Conservation (phyloP, 2,329 filamentous ascomycete species). For the Ascosphaera aggregata region DNA sequence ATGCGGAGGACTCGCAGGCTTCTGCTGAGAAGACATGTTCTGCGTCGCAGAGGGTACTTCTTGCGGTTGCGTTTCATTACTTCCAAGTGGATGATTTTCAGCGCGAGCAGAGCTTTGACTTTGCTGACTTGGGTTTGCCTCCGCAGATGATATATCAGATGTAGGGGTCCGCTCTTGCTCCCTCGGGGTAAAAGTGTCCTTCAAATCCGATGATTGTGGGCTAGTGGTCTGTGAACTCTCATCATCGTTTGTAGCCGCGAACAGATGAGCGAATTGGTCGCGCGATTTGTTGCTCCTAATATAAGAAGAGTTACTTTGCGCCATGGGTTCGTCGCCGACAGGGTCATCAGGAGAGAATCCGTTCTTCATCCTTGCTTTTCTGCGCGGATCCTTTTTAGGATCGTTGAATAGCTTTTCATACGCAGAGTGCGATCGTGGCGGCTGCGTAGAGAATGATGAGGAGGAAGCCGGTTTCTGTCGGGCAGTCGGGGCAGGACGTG, state of each 20-base stretch:
- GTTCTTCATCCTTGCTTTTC: conserved; percentile 21
- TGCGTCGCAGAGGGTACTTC: no score
- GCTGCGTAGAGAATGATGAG: background rate
- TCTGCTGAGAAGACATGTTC: no score
- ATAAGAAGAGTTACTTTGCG: conserved; percentile 28
- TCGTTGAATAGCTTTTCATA: conserved; percentile 16
- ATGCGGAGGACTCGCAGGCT: no score
- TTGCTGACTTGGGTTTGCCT: no score
- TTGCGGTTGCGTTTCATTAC: no score
- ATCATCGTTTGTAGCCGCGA: conserved; percentile 30
- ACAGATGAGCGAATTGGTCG: conserved; percentile 9
- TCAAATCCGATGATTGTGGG: no score
- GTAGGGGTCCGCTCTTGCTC: no score
- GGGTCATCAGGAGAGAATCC: conserved; percentile 35
- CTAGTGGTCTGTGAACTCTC: no score
- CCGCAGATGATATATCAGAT: no score
- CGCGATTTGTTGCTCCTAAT: background rate
- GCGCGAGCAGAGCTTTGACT: no score
- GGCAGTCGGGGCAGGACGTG: background rate
- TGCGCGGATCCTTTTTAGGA: conserved; percentile 16
- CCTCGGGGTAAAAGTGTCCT: no score
- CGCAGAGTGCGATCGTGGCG: conserved; percentile 14
- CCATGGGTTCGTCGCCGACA: conserved; percentile 36
- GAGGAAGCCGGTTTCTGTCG: background rate
- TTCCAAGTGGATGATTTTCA: no score